Evolutionary conservation across 768 basidiomycete genomes (phyloP), one percentile per base, ranked within the genome.

Genomic region (Cyclocybe cylindracea): DNA sequence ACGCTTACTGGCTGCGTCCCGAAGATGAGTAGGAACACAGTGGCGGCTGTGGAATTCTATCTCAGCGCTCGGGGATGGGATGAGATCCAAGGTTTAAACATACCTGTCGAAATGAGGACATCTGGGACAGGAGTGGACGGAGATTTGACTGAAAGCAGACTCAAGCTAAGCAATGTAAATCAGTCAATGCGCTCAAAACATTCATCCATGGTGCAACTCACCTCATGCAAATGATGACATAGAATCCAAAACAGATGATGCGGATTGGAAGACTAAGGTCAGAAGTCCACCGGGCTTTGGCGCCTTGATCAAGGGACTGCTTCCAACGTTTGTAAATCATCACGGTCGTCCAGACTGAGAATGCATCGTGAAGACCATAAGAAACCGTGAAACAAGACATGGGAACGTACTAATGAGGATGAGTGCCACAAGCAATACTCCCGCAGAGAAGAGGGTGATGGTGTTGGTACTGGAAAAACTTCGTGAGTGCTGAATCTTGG

Each of bases 111-210:
- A 54, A 80, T 74, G 11, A 74, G 70, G 37, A 81, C 57, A 56
- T 81, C 78, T 7, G 78, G 77, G 2, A 72, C 67, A 10, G 78
- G 77, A 52, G 70, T 78, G 19, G 71, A 62, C 0, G 77, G 77
- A 8, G 75, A 66, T 16, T 58, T 64, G n/a, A 78, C 64, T 2
- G 78, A 78, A 10, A 81, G 48, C 9, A 81, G 61, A 51, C 77
- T 78, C 46, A 80, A 56, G 50, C 78, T 79, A 47, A 24, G 32
- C 7, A n/a, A 38, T 14, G 37, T 19, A 51, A n/a, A 8, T 11
- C 14, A 51, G 14, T 34, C 10, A 24, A 10, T 7, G 39, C 39
- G 9, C 10, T n/a, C 31, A n/a, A 46, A 14, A 43, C 44, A 37
- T 36, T 7, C 44, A 7, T 48, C n/a, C 16, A 44, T 32, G 7